Evolutionary conservation across 2,329 filamentous ascomycete species (phyloP), one percentile per base, ranked within the genome.

Genomic region (Aureobasidium sp.): DNA sequence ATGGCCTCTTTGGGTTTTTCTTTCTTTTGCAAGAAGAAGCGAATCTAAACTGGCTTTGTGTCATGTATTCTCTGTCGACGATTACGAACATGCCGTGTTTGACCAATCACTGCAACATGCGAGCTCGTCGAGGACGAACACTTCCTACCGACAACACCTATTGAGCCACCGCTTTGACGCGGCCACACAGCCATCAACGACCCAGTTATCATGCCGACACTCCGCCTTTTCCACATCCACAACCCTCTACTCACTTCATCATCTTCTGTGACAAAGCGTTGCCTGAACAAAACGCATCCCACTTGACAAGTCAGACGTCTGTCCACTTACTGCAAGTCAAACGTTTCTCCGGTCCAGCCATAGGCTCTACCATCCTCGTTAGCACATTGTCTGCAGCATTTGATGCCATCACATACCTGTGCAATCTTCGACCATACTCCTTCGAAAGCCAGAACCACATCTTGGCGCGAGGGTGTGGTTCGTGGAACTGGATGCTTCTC

Each of bases 401-500:
- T 77, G 69, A 79, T 84, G 0, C 74, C 71, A 55, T 25, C 15
- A 42, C 45, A 5, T 43, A 60, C 57, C 79, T 70, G 54, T 68
- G 73, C 42, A 85, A 64, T 23, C 82, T 70, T 47, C 81, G 70
- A 0, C 81, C 83, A 64, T 76, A 70, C 1, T 75, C 67, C 49
- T 81, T 72, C 0, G 79, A 81, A 42, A 67, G 69, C 1, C 64
- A 64, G 62, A 79, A 81, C 0, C 77, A 70, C 3, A 86, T 74
- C 69, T 85, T 84, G 0, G 71, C 70, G 1, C 66, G 67, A 0
- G 82, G 81, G 68, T 86, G 82, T 2, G 83, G 83, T 65, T 85
- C 81, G 63, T 86, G 81, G 62, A 85, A 82, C 58, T 83, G 79
- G 33, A 86, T 85, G 25, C 75, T 77, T 4, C 77, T 69, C 40